Evolutionary conservation across 2,329 filamentous ascomycete genomes (phyloP).

Genomic region (Aspergillus niger): DNA sequence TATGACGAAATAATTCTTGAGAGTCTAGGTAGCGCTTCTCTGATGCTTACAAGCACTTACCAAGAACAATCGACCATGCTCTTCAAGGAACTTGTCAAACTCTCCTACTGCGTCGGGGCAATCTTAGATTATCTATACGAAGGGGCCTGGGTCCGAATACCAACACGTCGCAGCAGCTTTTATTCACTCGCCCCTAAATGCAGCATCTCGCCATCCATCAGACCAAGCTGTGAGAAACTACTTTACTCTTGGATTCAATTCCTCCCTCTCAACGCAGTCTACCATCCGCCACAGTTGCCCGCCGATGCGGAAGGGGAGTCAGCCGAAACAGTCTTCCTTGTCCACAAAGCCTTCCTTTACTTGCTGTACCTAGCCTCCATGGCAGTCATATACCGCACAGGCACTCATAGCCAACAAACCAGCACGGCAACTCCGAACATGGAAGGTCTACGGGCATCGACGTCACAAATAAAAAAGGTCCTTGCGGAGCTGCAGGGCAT

Average conservation of each 20-base stretch:
- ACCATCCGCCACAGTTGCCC: neutral
- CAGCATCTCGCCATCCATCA: neutral
- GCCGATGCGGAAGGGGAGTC: neutral
- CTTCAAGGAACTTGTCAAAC: neutral
- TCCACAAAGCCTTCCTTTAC: slow-evolving; percentile 1
- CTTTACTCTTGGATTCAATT: neutral
- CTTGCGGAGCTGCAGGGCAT: neutral
- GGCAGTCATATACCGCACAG: slow-evolving; percentile 1
- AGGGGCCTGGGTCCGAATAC: neutral
- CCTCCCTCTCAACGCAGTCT: neutral
- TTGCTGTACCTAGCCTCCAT: neutral
- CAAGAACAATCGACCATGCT: neutral
- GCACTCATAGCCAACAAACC: neutral
- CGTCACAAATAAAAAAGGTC: neutral
- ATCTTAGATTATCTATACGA: neutral
- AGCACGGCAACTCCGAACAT: neutral
- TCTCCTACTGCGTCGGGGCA: neutral
- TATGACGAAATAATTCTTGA: neutral
- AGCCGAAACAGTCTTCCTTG: neutral
- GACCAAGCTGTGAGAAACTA: neutral
- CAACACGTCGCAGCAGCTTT: neutral
- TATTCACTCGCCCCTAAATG: neutral
- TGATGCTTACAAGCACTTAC: neutral
- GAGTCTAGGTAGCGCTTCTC: neutral
- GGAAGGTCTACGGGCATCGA: neutral